Percentiles rank a stretch among this genome's conserved stretches.
These are phyloP conservation scores for Purpureocillium lavendulum DNA, from an alignment of 2,329 filamentous ascomycete genomes.

Conservation along the genomic window DNA sequence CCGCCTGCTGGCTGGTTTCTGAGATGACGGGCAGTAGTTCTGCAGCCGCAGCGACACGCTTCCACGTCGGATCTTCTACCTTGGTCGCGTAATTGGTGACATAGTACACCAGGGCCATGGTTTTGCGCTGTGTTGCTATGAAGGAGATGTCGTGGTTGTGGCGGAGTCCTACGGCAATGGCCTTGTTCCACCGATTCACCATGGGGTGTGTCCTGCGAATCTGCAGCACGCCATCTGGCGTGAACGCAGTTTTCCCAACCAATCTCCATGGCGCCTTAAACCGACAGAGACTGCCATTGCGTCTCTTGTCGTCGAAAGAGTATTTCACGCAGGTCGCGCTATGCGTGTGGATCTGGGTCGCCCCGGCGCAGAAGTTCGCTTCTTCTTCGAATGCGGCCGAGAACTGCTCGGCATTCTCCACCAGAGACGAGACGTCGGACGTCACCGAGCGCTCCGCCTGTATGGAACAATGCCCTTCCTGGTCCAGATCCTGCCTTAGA, in stretches of 20 bases:
- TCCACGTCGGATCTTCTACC: conserved; percentile 5
- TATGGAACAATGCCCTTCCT: not conserved
- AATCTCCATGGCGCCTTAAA: not conserved
- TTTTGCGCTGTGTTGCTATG: not conserved
- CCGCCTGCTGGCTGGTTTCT: too few species aligned
- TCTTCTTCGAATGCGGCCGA: not conserved
- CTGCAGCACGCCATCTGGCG: not conserved
- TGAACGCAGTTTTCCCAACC: not conserved
- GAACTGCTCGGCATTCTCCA: not conserved
- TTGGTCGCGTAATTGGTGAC: conserved; percentile 5
- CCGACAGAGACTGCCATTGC: not conserved
- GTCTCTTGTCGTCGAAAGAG: not conserved
- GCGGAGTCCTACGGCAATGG: not conserved
- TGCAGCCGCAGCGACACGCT: not conserved
- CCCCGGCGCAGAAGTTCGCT: not conserved
- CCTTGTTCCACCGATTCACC: not conserved
- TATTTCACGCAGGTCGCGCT: not conserved
- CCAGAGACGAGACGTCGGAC: not conserved
- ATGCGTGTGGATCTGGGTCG: not conserved
- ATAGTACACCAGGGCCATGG: conserved; percentile 2
- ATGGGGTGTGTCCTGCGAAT: too few species aligned
- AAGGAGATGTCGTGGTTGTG: not conserved
- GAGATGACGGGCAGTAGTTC: too few species aligned
- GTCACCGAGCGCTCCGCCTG: not conserved
- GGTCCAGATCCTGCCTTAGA: not conserved